Conservation (phyloP, 1,284 basidiomycete species). For the Sparassis latifolia region DNA sequence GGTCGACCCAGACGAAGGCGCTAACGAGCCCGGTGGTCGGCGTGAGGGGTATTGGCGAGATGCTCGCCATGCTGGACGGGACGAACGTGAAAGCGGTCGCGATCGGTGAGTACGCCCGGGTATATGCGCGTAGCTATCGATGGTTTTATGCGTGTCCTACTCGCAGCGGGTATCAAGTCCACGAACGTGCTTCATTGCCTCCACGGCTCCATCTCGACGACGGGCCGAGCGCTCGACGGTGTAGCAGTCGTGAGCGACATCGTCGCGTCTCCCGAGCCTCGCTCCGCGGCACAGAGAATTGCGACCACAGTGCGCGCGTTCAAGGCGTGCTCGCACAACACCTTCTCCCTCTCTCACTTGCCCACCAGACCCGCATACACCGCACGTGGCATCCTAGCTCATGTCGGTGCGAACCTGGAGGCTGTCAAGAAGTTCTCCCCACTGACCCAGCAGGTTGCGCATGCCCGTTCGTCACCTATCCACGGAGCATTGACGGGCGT, state of each 20-base stretch:
- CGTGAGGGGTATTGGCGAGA: constrained; percentile 56
- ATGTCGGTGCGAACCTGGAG: constrained; percentile 40
- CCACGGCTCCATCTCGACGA: constrained; percentile 60
- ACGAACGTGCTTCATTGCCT: constrained; percentile 68
- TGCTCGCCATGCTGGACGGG: constrained; percentile 61
- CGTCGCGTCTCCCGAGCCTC: constrained; percentile 62
- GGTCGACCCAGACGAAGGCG: constrained; percentile 70
- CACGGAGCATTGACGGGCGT: background rate
- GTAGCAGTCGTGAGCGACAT: constrained; percentile 92
- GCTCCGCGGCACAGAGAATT: constrained; percentile 46
- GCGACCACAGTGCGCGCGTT: constrained; percentile 39
- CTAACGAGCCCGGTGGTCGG: constrained; percentile 54
- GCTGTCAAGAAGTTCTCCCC: constrained; percentile 52
- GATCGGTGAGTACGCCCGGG: constrained; percentile 53
- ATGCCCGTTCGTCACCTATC: background rate
- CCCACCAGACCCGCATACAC: constrained; percentile 13
- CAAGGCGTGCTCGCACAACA: constrained; percentile 15
- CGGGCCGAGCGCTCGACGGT: constrained; percentile 62
- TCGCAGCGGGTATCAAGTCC: constrained; percentile 75
- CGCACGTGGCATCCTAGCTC: constrained; percentile 26
- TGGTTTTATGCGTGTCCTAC: background rate
- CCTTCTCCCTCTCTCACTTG: constrained; percentile 13
- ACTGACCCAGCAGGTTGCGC: constrained; percentile 72
- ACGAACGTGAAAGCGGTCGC: constrained; percentile 67
- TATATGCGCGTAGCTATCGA: background rate